Percentiles rank a stretch among this genome's conserved stretches.
Conservation (phyloP, 2,329 filamentous ascomycete species). For the Fusarium brevicatenulatum region DNA sequence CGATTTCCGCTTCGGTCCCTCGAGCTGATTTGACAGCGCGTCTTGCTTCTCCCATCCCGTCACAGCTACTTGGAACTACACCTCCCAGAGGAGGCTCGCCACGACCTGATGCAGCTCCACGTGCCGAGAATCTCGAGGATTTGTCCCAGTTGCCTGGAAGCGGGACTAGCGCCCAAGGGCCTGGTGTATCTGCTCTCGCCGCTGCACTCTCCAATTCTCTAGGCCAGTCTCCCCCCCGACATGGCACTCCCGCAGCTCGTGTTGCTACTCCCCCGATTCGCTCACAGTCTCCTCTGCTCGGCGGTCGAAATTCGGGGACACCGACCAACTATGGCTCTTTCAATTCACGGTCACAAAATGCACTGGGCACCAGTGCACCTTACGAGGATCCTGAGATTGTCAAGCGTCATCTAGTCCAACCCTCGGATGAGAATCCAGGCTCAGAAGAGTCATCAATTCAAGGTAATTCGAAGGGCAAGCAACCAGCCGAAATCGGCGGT, state of each 20-base stretch:
- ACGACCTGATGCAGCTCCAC: constrained; percentile 35
- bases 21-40: constrained; percentile 70
- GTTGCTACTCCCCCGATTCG: constrained; percentile 65
- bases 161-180: constrained; percentile 74
- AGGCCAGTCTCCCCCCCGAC: constrained; percentile 74
- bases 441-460: constrained; percentile 59
- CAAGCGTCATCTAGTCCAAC: constrained; percentile 85
- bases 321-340: constrained; percentile 88
- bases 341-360: constrained; percentile 71
- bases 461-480: constrained; percentile 64
- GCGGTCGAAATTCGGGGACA: constrained; percentile 57
- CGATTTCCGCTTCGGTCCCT: constrained; percentile 62
- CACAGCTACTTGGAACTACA: constrained; percentile 50
- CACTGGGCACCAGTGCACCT: constrained; percentile 61
- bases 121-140: constrained; percentile 49
- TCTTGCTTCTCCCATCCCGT: constrained; percentile 66
- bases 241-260: constrained; percentile 69
- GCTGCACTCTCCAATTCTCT: constrained; percentile 83
- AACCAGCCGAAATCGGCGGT: constrained; percentile 53
- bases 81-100: constrained; percentile 52
- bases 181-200: constrained; percentile 87
- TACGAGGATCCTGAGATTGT: constrained; percentile 93
- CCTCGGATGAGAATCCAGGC: constrained; percentile 59
- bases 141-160: constrained; percentile 73
- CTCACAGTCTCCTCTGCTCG: constrained; percentile 53